Evolutionary conservation across 2,329 filamentous ascomycete species (phyloP), one percentile per base, ranked within the genome.

Genomic region (Ceratocystis cacaofunesta): DNA sequence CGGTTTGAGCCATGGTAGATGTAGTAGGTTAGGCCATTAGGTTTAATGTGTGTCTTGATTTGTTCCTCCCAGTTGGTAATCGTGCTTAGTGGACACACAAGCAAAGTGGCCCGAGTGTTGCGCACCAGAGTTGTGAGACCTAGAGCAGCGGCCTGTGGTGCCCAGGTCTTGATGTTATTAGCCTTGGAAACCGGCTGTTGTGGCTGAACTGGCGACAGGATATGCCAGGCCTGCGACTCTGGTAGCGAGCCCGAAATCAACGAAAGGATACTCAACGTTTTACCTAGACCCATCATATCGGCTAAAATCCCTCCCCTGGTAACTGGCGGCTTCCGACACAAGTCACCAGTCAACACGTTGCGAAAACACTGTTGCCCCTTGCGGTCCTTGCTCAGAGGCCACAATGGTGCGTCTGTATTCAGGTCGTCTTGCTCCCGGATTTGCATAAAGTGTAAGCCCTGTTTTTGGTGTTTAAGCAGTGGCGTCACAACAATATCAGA

Each of bases 1-100:
- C 94, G 84, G 70, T 85, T 86, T 0, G 84, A 78, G 2, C 94
- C 94, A 73, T 99, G 94, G 69, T 96, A 97, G 65, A 94, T 83
- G 72, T 94, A 90, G 71, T 85, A 90, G 0, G 78, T 85, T 19
- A 97, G 72, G 6, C 81, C 76, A 0, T 79, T 81, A 0, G 82
- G 79, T 62, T 82, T 79, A 58, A 95, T 78, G 74, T 99, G 94
- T 67, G 88, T 82, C 70, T 87, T 87, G 68, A 97, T 89, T 74
- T 99, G 94, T 70, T 91, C 85, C 70, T 92, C 88, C 94, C 94
- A 99, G 71, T 97, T 99, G 30, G 88, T 87, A 66, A 97, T 85
- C 0, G 92, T 94, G 71, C 90, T 96, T 2, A 96, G 80, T 0
- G 94, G 94, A 66, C 89, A 95, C 17, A 99, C 84, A 19, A 99